Evolutionary conservation across 768 basidiomycete genomes (phyloP).

Genomic region (Coprinopsis marcescibilis): DNA sequence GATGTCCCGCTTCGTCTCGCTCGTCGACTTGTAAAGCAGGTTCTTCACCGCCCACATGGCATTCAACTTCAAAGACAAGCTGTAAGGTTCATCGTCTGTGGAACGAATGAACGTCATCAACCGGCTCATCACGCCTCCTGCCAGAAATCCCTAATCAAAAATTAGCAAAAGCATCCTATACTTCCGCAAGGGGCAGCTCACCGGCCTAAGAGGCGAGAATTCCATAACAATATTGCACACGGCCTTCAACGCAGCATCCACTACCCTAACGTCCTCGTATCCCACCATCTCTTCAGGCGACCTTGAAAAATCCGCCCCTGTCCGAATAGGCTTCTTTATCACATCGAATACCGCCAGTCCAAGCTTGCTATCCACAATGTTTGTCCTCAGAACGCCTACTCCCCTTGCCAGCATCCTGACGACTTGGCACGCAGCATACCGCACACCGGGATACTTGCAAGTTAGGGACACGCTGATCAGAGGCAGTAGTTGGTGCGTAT

Average conservation of each 20-base stretch:
- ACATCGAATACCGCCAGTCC: constrained; percentile 66
- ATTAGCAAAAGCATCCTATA: neutral
- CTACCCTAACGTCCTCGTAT: constrained; percentile 66
- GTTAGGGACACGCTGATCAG: constrained; percentile 16
- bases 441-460: constrained; percentile 58
- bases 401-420: constrained; percentile 75
- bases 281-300: constrained; percentile 13
- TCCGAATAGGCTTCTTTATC: constrained; percentile 20
- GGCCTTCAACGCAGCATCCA: constrained; percentile 62
- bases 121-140: constrained; percentile 60
- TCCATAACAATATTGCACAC: constrained; percentile 85
- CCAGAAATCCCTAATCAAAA: constrained; percentile 50
- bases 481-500: constrained; percentile 43
- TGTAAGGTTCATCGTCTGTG: constrained; percentile 32
- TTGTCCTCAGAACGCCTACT: constrained; percentile 77
- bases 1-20: constrained; percentile 57
- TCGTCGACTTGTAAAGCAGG: constrained; percentile 56
- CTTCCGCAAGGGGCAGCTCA: constrained; percentile 33
- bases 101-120: constrained; percentile 49
- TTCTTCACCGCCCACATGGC: constrained; percentile 89
- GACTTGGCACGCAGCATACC: constrained; percentile 85
- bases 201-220: constrained; percentile 73
- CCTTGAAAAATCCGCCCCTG: constrained; percentile 22
- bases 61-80: constrained; percentile 44
- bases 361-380: constrained; percentile 75